phyloP scores from a whole-genome alignment of 441 rosid genomes.

The Euphorbia schlechtendalii region DNA sequence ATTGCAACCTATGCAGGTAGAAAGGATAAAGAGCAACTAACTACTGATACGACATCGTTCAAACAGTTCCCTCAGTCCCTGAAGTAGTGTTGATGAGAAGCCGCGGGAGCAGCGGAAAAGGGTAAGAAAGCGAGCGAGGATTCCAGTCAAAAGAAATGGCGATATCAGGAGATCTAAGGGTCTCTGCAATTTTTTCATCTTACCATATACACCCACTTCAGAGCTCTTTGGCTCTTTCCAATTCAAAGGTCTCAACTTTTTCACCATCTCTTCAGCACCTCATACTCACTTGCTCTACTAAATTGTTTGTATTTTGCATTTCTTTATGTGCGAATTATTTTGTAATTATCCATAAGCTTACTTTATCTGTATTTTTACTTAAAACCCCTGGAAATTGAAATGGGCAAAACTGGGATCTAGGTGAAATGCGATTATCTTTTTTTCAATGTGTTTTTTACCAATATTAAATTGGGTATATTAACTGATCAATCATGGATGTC shows the following conservation, averaged over 20 bases:
- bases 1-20: not conserved
- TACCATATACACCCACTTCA: conserved; percentile 43
- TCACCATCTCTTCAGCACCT: not conserved
- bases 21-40: not conserved
- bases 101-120: not conserved
- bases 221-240: conserved; percentile 42
- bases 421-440: not conserved
- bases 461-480: not conserved
- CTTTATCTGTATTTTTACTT: not conserved
- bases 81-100: not conserved
- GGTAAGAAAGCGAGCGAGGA: not conserved
- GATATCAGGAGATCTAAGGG: conserved; percentile 64
- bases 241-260: conserved; percentile 39
- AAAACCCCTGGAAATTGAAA: not conserved
- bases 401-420: not conserved
- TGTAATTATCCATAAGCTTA: not conserved
- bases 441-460: not conserved
- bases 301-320: not conserved
- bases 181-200: conserved; percentile 57
- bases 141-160: conserved; percentile 38
- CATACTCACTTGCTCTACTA: not conserved
- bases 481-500: not conserved
- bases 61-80: not conserved
- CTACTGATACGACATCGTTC: not conserved
- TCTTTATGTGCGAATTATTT: not conserved